These are phyloP conservation scores for Chrysosphaeria jannelii DNA, from an alignment of 2,329 filamentous ascomycete species.

Conservation along the genomic window DNA sequence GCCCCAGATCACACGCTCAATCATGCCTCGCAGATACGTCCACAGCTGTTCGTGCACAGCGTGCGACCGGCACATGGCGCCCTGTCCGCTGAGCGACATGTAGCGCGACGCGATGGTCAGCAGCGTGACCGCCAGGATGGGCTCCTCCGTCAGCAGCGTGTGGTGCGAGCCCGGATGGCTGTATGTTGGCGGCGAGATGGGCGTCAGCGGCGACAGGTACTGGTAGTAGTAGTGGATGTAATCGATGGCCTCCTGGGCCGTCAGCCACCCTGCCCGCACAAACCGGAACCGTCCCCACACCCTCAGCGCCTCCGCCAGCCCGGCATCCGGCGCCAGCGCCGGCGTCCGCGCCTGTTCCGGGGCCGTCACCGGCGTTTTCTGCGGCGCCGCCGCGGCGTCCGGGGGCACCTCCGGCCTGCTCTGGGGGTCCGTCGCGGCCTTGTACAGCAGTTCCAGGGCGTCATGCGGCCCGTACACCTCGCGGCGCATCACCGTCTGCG, in stretches of 20 bases:
- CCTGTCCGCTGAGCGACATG: slow-evolving; percentile 47
- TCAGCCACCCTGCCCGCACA: slow-evolving; percentile 92
- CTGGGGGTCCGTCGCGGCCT: slow-evolving; percentile 37
- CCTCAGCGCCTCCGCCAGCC: slow-evolving; percentile 48
- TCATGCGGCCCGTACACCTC: slow-evolving; percentile 81
- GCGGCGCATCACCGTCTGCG: slow-evolving; percentile 29
- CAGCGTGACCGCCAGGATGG: slow-evolving; percentile 72
- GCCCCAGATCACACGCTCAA: slow-evolving; percentile 80
- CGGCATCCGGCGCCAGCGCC: slow-evolving; percentile 23
- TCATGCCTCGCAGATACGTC: slow-evolving; percentile 83
- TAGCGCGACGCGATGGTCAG: slow-evolving; percentile 79
- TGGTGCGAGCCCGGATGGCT: slow-evolving; percentile 51
- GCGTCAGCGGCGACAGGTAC: slow-evolving; percentile 70
- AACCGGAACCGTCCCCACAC: slow-evolving; percentile 87
- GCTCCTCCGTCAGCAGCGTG: slow-evolving; percentile 63
- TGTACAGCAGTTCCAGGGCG: slow-evolving; percentile 69
- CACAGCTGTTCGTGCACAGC: slow-evolving; percentile 88
- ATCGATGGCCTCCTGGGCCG: slow-evolving; percentile 66
- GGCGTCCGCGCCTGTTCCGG: slow-evolving; percentile 7
- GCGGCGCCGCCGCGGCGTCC: too few relatives aligned
- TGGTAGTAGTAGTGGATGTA: slow-evolving; percentile 94
- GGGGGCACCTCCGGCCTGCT: slow-evolving; percentile 5
- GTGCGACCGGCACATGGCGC: slow-evolving; percentile 55
- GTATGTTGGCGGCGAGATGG: slow-evolving; percentile 78
- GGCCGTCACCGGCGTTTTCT: slow-evolving; percentile 9